Percentiles rank a stretch among this genome's conserved stretches.
Conservation (phyloP, 768 basidiomycete genomes). For the Dictyophora rubrovolvata region DNA sequence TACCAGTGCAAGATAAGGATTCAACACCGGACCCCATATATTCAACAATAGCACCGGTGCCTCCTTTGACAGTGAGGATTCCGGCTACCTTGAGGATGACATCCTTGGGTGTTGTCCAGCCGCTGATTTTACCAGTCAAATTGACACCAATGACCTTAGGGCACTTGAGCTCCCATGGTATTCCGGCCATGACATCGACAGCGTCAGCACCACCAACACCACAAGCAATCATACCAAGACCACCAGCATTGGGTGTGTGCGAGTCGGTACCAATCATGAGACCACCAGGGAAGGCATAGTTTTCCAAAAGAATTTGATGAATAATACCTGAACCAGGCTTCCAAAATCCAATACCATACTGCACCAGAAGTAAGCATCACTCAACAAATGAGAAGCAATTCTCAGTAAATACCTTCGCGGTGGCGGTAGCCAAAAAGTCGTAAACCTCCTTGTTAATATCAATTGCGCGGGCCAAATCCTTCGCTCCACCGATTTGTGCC, state of each 20-base stretch:
- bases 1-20: conserved; percentile 94
- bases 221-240: conserved; percentile 98
- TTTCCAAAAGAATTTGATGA: conserved; percentile 97
- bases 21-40: conserved; percentile 94
- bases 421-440: conserved; percentile 96
- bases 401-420: conserved; percentile 57
- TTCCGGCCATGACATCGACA: conserved; percentile 95
- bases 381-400: neutral
- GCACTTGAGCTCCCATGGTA: conserved; percentile 99
- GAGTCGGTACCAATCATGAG: conserved; percentile 99
- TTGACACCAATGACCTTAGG: conserved; percentile 99
- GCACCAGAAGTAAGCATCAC: neutral
- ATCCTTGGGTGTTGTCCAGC: conserved; percentile 98
- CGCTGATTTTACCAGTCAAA: conserved; percentile 85
- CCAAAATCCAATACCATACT: conserved; percentile 99
- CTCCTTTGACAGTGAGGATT: conserved; percentile 98
- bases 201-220: conserved; percentile 99
- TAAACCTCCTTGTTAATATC: conserved; percentile 97
- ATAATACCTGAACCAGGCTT: conserved; percentile 99
- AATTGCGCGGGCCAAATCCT: conserved; percentile 88
- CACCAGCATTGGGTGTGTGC: conserved; percentile 98
- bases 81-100: conserved; percentile 99
- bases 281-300: conserved; percentile 98
- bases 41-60: conserved; percentile 97
- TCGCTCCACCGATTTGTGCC: conserved; percentile 87